Base-by-base conservation (phyloP, 441 rosid genomes). In the Erodium texanum region DNA sequence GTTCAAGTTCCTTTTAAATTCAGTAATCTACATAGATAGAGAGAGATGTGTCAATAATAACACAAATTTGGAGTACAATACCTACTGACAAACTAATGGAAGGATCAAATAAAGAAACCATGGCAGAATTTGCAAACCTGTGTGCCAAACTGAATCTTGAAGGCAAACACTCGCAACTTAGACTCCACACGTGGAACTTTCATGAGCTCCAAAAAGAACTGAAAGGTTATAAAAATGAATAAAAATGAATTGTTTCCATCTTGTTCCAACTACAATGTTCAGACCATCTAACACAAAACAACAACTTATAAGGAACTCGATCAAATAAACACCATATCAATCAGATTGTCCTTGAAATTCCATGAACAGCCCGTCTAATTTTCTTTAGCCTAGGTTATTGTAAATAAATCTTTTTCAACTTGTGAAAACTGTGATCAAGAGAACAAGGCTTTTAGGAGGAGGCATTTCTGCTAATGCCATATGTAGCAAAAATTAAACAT, bases 101-200 rank as follows among this genome's bases (percentile, higher is more conserved):
- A 70, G 50, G 61, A 66, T 41, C 76, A 73, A 64, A 71, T 72
- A 65, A 73, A 75, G 75, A 69, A 68, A 73, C 73, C 70, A 71
- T 78, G 70, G 83, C 78, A 81, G 76, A 77, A 77, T 82, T 81
- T 73, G 58, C 90, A 76, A 82, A 94, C 99, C 99, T 92, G 99
- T 83, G 94, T 75, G 77, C 86, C 70, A 52, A 92, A 92, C 76
- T 92, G 98, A 79, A 94, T 89, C 84, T 94, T 94, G 88, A 92
- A 92, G 78, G 96, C 85, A 84, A 94, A 92, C 58, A 94, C 97
- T 85, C 99, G 83, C 59, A 94, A 77, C 79, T 94, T 94, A 24
- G 97, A 92, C 84, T 92, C 99, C 48, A 92, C 98, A 36, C 99
- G 88, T 61, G 99, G 98, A 82, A 94, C 98, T 84, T 92, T 94